Conservation (phyloP, 148 eudicot species). For the Limonium bicolor region DNA sequence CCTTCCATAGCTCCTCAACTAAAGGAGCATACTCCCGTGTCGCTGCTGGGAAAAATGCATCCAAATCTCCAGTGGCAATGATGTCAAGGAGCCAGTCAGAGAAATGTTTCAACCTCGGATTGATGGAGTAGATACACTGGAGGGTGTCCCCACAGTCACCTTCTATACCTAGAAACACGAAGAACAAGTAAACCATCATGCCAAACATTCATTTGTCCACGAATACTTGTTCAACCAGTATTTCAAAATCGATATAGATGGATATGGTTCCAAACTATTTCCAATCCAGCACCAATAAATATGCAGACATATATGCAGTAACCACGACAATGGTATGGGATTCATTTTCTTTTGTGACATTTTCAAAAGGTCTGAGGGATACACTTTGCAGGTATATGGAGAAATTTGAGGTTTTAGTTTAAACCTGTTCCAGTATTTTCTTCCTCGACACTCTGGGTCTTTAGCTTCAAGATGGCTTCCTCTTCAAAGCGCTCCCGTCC, state of each 20-base stretch:
- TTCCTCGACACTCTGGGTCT: conserved; percentile 11
- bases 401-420: too few species aligned
- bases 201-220: not conserved
- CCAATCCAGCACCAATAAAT: too few species aligned
- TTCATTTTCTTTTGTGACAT: too few species aligned
- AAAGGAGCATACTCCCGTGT: conserved; percentile 95
- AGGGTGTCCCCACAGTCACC: conserved; percentile 21
- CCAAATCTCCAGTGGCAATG: conserved; percentile 94
- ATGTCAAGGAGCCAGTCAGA: conserved; percentile 96
- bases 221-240: too few species aligned
- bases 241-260: too few species aligned
- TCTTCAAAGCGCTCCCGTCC: conserved; percentile 95
- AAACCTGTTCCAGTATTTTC: conserved; percentile 36
- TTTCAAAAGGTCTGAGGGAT: too few species aligned
- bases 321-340: too few species aligned
- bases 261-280: too few species aligned
- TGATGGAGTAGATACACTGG: conserved; percentile 55
- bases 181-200: conserved; percentile 1
- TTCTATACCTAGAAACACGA: conserved; percentile 23
- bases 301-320: too few species aligned
- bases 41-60: conserved; percentile 95
- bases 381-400: too few species aligned
- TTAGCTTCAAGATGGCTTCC: conserved; percentile 33
- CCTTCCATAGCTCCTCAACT: conserved; percentile 97
- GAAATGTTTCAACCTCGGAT: conserved; percentile 84